Base-by-base conservation (phyloP, 257 asterid genomes). In the Ilex asprella region DNA sequence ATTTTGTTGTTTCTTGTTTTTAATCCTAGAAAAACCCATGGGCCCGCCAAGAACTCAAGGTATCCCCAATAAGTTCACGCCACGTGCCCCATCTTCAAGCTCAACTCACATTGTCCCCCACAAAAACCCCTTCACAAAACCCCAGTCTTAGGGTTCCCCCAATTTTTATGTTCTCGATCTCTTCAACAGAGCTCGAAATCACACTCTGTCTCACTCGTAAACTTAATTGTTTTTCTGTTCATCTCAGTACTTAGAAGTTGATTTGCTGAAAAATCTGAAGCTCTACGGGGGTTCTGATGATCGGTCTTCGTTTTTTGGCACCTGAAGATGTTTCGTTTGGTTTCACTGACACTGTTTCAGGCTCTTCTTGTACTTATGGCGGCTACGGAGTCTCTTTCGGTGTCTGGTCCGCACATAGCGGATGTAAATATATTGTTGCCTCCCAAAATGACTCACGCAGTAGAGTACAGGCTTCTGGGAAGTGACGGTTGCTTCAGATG, bases 401-500 rank as follows among this genome's bases (percentile, higher is more conserved):
- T 61, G 63, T 62, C 84, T 61, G 95, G 96, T 6, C 98, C 98
- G 30, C 98, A 88, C 83, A 68, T 91, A 63, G 89, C 95, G 32
- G 98, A 91, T 46, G 95, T 91, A 70, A 91, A 91, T 77, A 82
- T 91, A 43, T 84, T 91, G 51, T 51, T 88, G 72, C 98, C 98
- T 29, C 96, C 98, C 68, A 88, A 76, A 67, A 88, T 91, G 98
- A 88, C 98, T 47, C 83, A 81, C 56, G 94, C 98, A 3, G 89
- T 91, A 39, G 98, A 91, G 65, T 91, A 88, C 63, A 68, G 98
- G 16, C 92, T 91, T 65, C 98, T 80, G 74, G 98, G 95, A n/a
- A 82, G 89, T 71, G 98, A 86, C 73, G 98, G 98, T 46, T 91
- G 98, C 75, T 91, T 91, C 88, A 78, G 82, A 68, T 91, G 98